Conservation (phyloP, 106 monocot species). For the Iris macrosiphon region DNA sequence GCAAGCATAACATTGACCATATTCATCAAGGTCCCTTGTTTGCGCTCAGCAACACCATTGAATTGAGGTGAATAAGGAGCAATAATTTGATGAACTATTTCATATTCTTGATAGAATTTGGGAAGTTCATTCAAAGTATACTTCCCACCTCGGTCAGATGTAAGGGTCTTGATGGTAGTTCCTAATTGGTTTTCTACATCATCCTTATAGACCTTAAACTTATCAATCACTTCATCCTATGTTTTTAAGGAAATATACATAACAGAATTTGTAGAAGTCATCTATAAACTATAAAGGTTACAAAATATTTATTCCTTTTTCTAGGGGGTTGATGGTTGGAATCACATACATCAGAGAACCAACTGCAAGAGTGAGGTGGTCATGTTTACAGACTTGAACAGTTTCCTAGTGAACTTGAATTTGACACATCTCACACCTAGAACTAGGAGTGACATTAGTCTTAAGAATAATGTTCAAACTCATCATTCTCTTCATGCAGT, state of each 20-base stretch:
- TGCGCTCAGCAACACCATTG: slow-evolving; percentile 4
- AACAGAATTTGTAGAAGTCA: background rate
- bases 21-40: slow-evolving; percentile 6
- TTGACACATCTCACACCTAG: too few species aligned
- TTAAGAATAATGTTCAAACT: too few species aligned
- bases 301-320: background rate
- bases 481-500: too few species aligned
- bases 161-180: background rate
- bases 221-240: slow-evolving; percentile 9
- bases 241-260: background rate
- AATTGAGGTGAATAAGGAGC: slow-evolving; percentile 11
- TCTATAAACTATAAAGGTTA: background rate
- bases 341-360: background rate
- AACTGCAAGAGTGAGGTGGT: background rate
- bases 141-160: background rate
- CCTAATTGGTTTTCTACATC: background rate
- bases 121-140: background rate
- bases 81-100: slow-evolving; percentile 1
- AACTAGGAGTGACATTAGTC: too few species aligned
- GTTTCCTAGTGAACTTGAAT: too few species aligned
- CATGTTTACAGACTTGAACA: too few species aligned
- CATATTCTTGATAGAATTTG: slow-evolving; percentile 5
- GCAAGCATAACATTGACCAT: background rate
- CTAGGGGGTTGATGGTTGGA: background rate
- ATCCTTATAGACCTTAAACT: slow-evolving; percentile 4